phyloP scores from a whole-genome alignment of 108 stramenopile genomes.

The Stephanodiscus minutulus region DNA sequence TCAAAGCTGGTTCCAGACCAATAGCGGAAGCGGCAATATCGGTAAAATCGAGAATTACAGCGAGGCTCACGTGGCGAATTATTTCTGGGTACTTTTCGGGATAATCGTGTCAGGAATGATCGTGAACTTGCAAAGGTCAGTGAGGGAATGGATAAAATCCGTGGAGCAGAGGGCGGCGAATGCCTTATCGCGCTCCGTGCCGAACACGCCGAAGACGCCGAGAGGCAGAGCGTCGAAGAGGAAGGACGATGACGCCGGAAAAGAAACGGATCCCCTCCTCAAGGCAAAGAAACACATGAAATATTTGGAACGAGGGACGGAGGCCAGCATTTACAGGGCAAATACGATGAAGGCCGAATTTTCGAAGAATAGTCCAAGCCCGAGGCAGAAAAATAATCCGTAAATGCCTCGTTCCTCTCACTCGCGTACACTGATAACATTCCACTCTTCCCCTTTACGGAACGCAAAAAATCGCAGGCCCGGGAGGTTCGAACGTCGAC shows the following conservation, averaged over 20 bases:
- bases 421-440: no score
- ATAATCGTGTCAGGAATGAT: constrained; percentile 66
- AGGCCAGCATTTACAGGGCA: constrained; percentile 33
- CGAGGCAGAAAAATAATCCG: no score
- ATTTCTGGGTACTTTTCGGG: constrained; percentile 63
- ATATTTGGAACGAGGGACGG: constrained; percentile 39
- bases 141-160: constrained; percentile 59
- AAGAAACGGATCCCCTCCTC: constrained; percentile 21
- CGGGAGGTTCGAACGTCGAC: constrained; percentile 21
- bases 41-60: constrained; percentile 65
- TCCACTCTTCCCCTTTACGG: background rate
- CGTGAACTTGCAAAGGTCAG: constrained; percentile 57
- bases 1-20: constrained; percentile 64
- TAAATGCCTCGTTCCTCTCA: no score
- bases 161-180: constrained; percentile 68
- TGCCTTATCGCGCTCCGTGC: constrained; percentile 18
- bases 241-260: constrained; percentile 12
- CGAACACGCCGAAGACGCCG: constrained; percentile 23
- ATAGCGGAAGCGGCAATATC: constrained; percentile 65
- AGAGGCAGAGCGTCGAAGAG: constrained; percentile 2
- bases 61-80: constrained; percentile 67
- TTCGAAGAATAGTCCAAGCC: constrained; percentile 8
- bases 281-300: constrained; percentile 22
- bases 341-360: constrained; percentile 47
- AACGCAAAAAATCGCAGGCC: constrained; percentile 31